Percentiles rank a stretch among this genome's conserved stretches.
Evolutionary conservation across 1,284 basidiomycete genomes (phyloP).

Genomic region (Rhodotorula sp.): DNA sequence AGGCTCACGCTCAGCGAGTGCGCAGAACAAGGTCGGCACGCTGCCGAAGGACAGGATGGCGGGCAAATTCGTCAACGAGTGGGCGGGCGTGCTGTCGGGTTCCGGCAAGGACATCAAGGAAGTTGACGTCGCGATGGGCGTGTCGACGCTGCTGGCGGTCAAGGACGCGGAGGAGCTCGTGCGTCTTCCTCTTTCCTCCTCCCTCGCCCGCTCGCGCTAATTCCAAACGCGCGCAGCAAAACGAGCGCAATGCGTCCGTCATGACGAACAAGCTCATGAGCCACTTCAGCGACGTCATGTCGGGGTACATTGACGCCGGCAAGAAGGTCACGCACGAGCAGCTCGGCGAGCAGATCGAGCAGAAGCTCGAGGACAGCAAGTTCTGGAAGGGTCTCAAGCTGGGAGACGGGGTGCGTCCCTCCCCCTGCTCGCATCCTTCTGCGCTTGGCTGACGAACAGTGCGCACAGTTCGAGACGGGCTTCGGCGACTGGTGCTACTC

Average conservation of each 20-base stretch:
- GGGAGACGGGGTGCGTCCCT: constrained; percentile 37
- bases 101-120: constrained; percentile 59
- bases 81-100: constrained; percentile 58
- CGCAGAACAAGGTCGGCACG: constrained; percentile 63
- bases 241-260: constrained; percentile 69
- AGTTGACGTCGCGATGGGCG: constrained; percentile 72
- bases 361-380: constrained; percentile 76
- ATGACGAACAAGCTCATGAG: constrained; percentile 83
- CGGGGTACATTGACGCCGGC: constrained; percentile 86
- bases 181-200: constrained; percentile 48
- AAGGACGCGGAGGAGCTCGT: constrained; percentile 93
- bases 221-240: constrained; percentile 61
- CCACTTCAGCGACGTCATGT: constrained; percentile 86
- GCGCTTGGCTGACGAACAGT: background rate
- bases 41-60: constrained; percentile 74
- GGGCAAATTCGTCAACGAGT: constrained; percentile 78
- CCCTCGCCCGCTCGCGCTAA: constrained; percentile 2
- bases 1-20: accelerated
- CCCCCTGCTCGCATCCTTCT: too few relatives aligned
- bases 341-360: constrained; percentile 80
- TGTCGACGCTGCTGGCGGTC: constrained; percentile 77
- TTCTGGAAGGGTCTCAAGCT: constrained; percentile 63
- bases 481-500: constrained; percentile 91
- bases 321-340: constrained; percentile 86
- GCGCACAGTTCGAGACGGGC: constrained; percentile 73